These are phyloP conservation scores for Cystobasidium ongulense DNA, from an alignment of 768 basidiomycete species.

Conservation along the genomic window DNA sequence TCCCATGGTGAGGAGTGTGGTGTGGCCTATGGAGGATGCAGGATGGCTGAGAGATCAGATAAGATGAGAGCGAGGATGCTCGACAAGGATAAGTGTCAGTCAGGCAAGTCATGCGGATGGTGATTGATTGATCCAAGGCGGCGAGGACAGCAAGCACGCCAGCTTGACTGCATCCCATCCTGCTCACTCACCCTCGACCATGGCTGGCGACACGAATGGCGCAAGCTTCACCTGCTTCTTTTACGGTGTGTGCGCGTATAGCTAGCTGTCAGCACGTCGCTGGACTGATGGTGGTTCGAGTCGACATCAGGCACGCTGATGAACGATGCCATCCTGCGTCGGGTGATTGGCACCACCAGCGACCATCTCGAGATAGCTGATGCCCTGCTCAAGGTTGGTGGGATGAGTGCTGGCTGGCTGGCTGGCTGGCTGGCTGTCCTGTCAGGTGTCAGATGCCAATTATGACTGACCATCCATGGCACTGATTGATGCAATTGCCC, in stretches of 20 bases:
- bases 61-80: too few relatives aligned
- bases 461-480: too few relatives aligned
- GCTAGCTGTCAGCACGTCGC: neutral
- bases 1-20: neutral
- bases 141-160: too few relatives aligned
- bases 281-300: conserved; percentile 13
- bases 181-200: neutral
- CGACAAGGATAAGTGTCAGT: too few relatives aligned
- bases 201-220: neutral
- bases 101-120: too few relatives aligned
- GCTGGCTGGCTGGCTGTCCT: too few relatives aligned
- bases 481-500: neutral
- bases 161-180: neutral
- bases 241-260: conserved; percentile 1
- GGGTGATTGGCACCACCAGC: conserved; percentile 66
- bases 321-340: conserved; percentile 70
- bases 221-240: conserved; percentile 25
- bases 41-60: too few relatives aligned
- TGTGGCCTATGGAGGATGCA: neutral
- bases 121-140: too few relatives aligned
- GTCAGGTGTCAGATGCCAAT: too few relatives aligned
- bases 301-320: conserved; percentile 61
- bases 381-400: conserved; percentile 58
- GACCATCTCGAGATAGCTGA: conserved; percentile 59
- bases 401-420: too few relatives aligned